These are phyloP conservation scores for Penicillium ochrochloron DNA, from an alignment of 495 filamentous ascomycete species.

Conservation along the genomic window DNA sequence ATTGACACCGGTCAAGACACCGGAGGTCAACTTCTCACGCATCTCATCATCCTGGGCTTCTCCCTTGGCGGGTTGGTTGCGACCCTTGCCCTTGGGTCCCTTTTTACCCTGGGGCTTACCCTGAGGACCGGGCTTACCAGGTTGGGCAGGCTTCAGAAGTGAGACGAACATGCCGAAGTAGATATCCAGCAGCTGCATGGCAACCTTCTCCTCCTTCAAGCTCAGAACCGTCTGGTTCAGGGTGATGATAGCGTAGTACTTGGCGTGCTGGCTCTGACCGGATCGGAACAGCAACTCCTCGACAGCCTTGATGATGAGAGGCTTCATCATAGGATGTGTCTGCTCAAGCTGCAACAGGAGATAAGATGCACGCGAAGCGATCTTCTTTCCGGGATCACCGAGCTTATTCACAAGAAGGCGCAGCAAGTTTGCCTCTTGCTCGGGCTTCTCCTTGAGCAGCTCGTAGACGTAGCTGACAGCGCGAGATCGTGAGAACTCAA, in stretches of 20 bases:
- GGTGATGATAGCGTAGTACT: constrained; percentile 95
- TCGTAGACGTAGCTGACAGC: constrained; percentile 88
- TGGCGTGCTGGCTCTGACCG: constrained; percentile 83
- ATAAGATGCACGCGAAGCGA: constrained; percentile 89
- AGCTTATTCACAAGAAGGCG: constrained; percentile 94
- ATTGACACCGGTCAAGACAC: constrained; percentile 90
- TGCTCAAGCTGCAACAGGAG: constrained; percentile 87
- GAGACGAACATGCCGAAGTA: constrained; percentile 88
- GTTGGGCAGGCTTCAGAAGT: constrained; percentile 65
- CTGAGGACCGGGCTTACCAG: constrained; percentile 26
- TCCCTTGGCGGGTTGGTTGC: constrained; percentile 59
- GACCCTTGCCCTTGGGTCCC: constrained; percentile 42
- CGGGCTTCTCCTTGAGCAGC: constrained; percentile 90
- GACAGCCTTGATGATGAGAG: constrained; percentile 77
- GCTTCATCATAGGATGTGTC: constrained; percentile 91
- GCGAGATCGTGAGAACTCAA: constrained; percentile 84
- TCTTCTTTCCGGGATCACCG: constrained; percentile 90
- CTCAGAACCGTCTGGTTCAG: constrained; percentile 94
- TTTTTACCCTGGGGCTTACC: constrained; percentile 34
- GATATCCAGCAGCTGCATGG: constrained; percentile 78
- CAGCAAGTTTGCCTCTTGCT: constrained; percentile 94
- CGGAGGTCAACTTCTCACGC: constrained; percentile 87
- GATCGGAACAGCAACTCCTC: constrained; percentile 90
- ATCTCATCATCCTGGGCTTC: constrained; percentile 64
- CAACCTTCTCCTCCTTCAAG: constrained; percentile 78